Base-by-base conservation (phyloP, 2,329 filamentous ascomycete species). In the Nectriaceae sp. region DNA sequence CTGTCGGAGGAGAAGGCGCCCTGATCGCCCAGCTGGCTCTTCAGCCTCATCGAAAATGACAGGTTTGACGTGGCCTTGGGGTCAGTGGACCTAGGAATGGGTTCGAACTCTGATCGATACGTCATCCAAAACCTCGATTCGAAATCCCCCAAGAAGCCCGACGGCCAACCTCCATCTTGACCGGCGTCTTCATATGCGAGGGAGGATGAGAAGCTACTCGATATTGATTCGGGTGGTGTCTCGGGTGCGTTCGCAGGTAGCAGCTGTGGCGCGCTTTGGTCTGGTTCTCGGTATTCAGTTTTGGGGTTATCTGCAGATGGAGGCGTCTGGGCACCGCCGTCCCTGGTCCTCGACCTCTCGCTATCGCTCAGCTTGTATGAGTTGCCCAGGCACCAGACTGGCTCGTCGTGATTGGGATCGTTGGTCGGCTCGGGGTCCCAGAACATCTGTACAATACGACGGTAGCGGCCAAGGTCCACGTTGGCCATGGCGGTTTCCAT, bases 61-160 rank as follows among this genome's bases (percentile, higher is more conserved):
- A 97, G 83, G 6, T 84, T 76, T 4, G 85, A 78, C 1, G 77
- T 67, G 13, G 90, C 88, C 61, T 85, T 85, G 1, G 88, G 85
- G 57, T 93, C 88, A 45, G 80, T 77, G 4, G 89, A 92, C 67
- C 85, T 89, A 16, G 89, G 80, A 65, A 99, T 99, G 1, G 84
- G 78, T 10, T 85, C 76, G 66, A 99, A 99, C 58, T 88, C 88
- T 21, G 87, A 94, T 43, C 94, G 84, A 65, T 99, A 99, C 10
- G 93, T 97, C 80, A 99, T 89, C 93, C 94, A 97, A 68, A 97
- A 83, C 52, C 84, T 84, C 4, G 93, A 92, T 67, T 96, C 91
- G 62, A 97, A 95, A 69, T 99, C 94, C 51, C 91, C 88, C 26
- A 97, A 75, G 63, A 99, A 99, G 4, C 83, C 78, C 10, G 80